Evolutionary conservation across 495 filamentous ascomycete species (phyloP).

Genomic region (Xylaria bambusicola): DNA sequence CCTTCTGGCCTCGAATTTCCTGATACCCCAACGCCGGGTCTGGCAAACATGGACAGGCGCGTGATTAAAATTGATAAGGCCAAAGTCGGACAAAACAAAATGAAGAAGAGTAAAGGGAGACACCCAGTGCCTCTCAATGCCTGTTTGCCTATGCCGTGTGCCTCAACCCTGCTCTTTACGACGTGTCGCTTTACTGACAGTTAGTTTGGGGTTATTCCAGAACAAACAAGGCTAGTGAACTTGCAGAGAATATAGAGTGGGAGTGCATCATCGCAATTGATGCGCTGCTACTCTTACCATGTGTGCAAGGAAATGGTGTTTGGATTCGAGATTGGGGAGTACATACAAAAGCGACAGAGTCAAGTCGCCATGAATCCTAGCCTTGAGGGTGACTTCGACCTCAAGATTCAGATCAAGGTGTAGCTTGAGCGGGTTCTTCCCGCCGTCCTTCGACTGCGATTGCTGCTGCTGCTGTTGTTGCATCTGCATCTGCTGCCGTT

Average conservation of each 20-base stretch:
- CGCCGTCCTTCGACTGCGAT: constrained; percentile 36
- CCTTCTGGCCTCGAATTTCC: no score
- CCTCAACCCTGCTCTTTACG: neutral
- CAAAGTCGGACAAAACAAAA: no score
- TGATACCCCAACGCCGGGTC: no score
- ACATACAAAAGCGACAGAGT: constrained; percentile 81
- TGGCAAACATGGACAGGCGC: no score
- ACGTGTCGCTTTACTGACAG: neutral
- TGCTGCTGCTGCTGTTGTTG: constrained; percentile 42
- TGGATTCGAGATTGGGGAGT: neutral
- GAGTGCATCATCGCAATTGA: no score
- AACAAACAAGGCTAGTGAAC: no score
- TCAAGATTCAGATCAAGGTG: constrained; percentile 85
- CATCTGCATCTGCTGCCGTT: constrained; percentile 21
- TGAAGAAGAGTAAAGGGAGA: no score
- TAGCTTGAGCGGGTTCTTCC: constrained; percentile 69
- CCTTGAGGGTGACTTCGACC: constrained; percentile 87
- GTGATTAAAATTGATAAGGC: no score
- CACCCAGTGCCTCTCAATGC: no score
- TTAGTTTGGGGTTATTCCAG: constrained; percentile 7
- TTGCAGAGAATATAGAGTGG: no score
- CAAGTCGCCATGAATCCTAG: constrained; percentile 89
- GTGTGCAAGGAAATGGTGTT: neutral
- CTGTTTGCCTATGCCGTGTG: no score
- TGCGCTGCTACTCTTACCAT: no score